These are phyloP conservation scores for Protomyces lactucae-debilis DNA, from an alignment of 1,139 yeast genomes.

Conservation along the genomic window DNA sequence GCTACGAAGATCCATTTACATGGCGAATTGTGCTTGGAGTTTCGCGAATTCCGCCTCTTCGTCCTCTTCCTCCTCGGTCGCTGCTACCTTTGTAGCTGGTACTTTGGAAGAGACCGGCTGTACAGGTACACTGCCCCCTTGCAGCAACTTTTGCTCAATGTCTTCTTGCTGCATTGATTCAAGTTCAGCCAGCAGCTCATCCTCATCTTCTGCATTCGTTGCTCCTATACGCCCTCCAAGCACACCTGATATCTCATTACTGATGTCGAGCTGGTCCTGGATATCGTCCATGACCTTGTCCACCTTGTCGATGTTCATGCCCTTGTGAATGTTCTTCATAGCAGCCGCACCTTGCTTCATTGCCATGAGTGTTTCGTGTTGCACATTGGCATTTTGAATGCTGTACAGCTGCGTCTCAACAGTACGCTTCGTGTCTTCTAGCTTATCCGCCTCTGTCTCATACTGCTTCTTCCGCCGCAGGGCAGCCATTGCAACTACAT, in stretches of 20 bases:
- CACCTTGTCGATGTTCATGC: constrained; percentile 90
- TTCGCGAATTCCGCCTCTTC: constrained; percentile 26
- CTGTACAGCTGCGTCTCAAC: constrained; percentile 84
- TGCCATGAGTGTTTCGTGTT: constrained; percentile 95
- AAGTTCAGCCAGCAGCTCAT: constrained; percentile 88
- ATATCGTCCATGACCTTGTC: constrained; percentile 99
- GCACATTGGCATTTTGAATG: constrained; percentile 90
- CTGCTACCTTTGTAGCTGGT: constrained; percentile 4
- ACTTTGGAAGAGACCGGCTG: neutral
- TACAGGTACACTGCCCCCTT: constrained; percentile 46
- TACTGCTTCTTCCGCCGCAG: constrained; percentile 80
- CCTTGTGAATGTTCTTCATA: constrained; percentile 93
- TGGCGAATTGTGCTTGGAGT: constrained; percentile 24
- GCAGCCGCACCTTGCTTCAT: constrained; percentile 98
- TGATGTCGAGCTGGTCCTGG: constrained; percentile 90
- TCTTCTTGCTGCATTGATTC: constrained; percentile 84
- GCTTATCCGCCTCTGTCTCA: constrained; percentile 70
- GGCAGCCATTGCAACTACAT: constrained; percentile 68
- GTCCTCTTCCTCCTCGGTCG: constrained; percentile 20
- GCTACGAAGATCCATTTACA: neutral
- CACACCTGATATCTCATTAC: constrained; percentile 85
- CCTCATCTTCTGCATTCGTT: constrained; percentile 56
- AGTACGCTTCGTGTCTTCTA: constrained; percentile 83
- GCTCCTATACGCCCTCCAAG: neutral
- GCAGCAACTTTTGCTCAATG: constrained; percentile 53